phyloP scores from a whole-genome alignment of 2,329 filamentous ascomycete species.

The Pseudocercospora musae region DNA sequence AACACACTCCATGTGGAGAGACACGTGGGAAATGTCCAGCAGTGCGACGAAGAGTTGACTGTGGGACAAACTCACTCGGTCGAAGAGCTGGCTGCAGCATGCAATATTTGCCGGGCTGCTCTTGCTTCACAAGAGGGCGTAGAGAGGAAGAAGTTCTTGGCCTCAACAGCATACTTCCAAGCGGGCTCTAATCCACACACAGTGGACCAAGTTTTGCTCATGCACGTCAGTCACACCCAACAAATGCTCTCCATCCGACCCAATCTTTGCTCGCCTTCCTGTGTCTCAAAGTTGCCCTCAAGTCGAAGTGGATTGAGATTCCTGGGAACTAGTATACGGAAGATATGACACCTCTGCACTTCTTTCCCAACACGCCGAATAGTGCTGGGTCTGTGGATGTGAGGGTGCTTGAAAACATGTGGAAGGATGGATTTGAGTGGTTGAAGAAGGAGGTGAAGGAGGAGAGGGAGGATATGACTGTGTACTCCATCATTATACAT shows the following conservation, averaged over 20 bases:
- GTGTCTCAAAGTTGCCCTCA: constrained; percentile 33
- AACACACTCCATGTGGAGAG: background rate
- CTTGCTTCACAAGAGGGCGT: background rate
- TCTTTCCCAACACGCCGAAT: constrained; percentile 48
- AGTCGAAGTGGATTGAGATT: constrained; percentile 44
- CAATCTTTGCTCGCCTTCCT: background rate
- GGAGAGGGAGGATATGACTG: constrained; percentile 34
- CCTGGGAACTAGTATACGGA: constrained; percentile 53
- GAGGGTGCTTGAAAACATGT: constrained; percentile 57
- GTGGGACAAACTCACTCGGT: background rate
- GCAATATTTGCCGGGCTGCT: background rate
- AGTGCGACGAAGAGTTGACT: background rate
- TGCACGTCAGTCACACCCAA: background rate
- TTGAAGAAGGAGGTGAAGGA: constrained; percentile 42
- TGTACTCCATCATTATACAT: constrained; percentile 55
- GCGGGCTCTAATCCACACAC: background rate
- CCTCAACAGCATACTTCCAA: background rate
- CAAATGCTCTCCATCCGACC: background rate
- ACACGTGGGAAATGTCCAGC: background rate
- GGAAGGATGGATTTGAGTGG: constrained; percentile 59
- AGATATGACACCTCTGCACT: constrained; percentile 51
- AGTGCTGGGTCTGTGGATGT: constrained; percentile 58
- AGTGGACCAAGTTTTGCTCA: background rate
- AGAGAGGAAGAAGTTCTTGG: constrained; percentile 1
- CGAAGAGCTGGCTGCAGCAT: background rate